Conservation (phyloP, 108 stramenopile genomes). For the Nannochloropsis oceanica region DNA sequence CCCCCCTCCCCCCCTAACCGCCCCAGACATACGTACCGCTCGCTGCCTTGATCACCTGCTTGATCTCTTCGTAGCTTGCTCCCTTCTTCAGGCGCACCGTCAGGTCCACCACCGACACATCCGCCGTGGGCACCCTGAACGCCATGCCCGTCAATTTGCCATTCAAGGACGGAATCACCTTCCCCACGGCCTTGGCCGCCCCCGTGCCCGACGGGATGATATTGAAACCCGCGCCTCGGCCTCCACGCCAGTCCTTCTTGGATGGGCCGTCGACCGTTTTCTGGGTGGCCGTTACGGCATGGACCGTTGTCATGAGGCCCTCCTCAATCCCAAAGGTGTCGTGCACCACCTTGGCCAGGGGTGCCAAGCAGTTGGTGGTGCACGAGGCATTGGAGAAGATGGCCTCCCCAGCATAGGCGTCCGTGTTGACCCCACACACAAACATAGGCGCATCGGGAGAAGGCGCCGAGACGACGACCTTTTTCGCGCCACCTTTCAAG, state of each 20-base stretch:
- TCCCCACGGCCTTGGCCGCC: slow-evolving; percentile 93
- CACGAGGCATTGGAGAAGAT: slow-evolving; percentile 97
- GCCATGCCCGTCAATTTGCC: slow-evolving; percentile 99
- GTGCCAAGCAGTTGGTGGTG: slow-evolving; percentile 98
- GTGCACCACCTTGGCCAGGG: slow-evolving; percentile 84
- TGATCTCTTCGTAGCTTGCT: slow-evolving; percentile 83
- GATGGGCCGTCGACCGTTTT: slow-evolving; percentile 91
- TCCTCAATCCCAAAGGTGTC: slow-evolving; percentile 88
- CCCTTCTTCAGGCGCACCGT: slow-evolving; percentile 75
- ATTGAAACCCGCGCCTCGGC: slow-evolving; percentile 77
- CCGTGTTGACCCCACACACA: slow-evolving; percentile 91
- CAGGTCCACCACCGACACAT: slow-evolving; percentile 95
- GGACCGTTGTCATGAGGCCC: slow-evolving; percentile 95
- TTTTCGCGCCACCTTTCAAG: slow-evolving; percentile 80
- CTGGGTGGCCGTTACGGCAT: slow-evolving; percentile 94
- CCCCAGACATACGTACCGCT: background rate
- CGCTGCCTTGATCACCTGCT: slow-evolving; percentile 64
- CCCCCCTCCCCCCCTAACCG: background rate
- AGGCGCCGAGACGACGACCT: slow-evolving; percentile 94
- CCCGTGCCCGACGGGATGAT: slow-evolving; percentile 87
- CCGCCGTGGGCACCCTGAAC: slow-evolving; percentile 92
- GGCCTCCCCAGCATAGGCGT: slow-evolving; percentile 72
- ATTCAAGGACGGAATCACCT: slow-evolving; percentile 87
- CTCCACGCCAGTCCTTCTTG: slow-evolving; percentile 96
- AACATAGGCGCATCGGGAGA: slow-evolving; percentile 94